Base-by-base conservation (phyloP, 2,329 filamentous ascomycete species). In the Ophiostoma sp. region DNA sequence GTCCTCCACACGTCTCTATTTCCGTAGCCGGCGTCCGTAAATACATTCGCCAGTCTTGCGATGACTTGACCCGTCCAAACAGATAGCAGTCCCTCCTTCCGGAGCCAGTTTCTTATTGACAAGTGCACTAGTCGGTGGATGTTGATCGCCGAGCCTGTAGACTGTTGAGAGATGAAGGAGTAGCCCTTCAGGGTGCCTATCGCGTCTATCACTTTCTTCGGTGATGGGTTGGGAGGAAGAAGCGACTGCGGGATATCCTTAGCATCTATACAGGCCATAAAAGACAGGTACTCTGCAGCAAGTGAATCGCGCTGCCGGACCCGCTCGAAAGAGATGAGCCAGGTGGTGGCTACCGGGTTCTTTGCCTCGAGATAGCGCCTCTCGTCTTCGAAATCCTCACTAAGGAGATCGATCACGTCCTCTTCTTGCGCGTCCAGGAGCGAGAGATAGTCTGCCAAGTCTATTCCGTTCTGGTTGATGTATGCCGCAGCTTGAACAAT, bases 81-180 rank as follows among this genome's bases (percentile, higher is more conserved):
- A 11, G 16, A 55, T 9, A 18, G 18, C 42, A 1, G 41, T 0
- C n/a, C n/a, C 52, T 66, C 58, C 8, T 42, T 68, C 0, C 69
- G 65, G 0, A 78, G 64, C 75, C 73, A 77, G 42, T 74, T 77
- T 14, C 70, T 71, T 70, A 74, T 76, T 3, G 73, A 73, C 12
- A 78, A 40, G 36, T 72, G 73, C 27, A 78, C 74, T 7, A 78
- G 72, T 8, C 76, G 73, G 47, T 78, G 75, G 7, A 78, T 76
- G 64, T 76, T 75, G 42, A 73, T 12, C 14, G 67, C 45, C 55
- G 18, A 8, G 58, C 38, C 49, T 8, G 9, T 9, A 7, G 36
- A n/a, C n/a, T 36, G 36, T 16, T 41, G 12, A 1, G 58, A 40
- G 58, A 62, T 16, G 58, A 62, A 62, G 1, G 38, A n/a, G 58